Base-by-base conservation (phyloP, 208 protist genomes). In the Leishmania aethiopica region DNA sequence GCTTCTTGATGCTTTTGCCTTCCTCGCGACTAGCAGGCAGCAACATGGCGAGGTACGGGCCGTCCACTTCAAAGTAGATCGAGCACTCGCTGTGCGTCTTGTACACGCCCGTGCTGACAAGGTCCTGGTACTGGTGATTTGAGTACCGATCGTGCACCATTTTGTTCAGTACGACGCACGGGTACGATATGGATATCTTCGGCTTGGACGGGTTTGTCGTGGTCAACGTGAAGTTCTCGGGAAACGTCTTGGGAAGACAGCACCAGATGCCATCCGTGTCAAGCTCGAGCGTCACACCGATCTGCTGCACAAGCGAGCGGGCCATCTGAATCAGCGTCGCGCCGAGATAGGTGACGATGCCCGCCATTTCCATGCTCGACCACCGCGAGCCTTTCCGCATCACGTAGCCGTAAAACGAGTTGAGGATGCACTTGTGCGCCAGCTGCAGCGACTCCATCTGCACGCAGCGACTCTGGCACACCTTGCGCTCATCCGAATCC, bases 201-300 rank as follows among this genome's bases (percentile, higher is more conserved):
- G 88, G 76, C 80, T 92, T 93, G 22, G 87, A 86, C 8, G 88
- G 71, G 72, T 92, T 90, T 53, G 74, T 72, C 19, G 88, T 95
- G 32, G 81, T 92, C 73, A 99, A 97, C 3, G 88, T 96, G 85
- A 99, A 99, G 84, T 99, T 98, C 72, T 99, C 97, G 19, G 99
- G 99, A 85, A 99, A 99, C 25, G 91, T 94, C 37, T 84, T 84
- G 0, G 99, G 99, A 35, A 99, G 90, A 47, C 96, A 98, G 93
- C 99, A 99, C 99, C 99, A 99, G 86, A 99, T 99, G 82, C 99
- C 99, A 92, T 99, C 99, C 22, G 99, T 99, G 90, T 99, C 99
- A 0, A 99, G 95, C 90, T 99, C 99, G 1, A 99, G 97, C 25
- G 99, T 98, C 25, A 98, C 90, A 35, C 99, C 99, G 83, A 99